Base-by-base conservation (phyloP, 2,329 filamentous ascomycete species). In the Zalaria obscura region DNA sequence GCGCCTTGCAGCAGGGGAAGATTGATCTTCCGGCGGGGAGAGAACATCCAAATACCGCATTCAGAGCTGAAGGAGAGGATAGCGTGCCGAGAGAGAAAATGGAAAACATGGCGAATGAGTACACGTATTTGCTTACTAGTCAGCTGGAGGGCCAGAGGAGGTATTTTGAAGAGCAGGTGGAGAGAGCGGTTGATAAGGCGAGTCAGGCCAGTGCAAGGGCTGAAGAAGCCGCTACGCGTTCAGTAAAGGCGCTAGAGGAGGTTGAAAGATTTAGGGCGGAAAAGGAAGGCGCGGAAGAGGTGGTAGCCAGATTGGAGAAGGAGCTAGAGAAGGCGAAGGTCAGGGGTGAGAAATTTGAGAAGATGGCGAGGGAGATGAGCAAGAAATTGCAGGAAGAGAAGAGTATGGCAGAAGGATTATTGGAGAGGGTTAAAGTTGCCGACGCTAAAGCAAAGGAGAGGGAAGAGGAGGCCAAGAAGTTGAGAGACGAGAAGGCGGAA, bases 101-200 rank as follows among this genome's bases (percentile, higher is more conserved):
- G 36, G 78, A 81, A 48, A 84, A 76, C 54, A 93, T 96, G 57
- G 85, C 85, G 27, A 73, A 91, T 50, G 91, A 98, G 63, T 98
- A 96, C 59, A 91, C 89, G 0, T 88, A 95, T 55, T 75, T 98
- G 2, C 75, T 98, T 7, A 93, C 85, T 3, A 88, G 80, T 45
- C 91, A 98, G 56, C 76, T 98, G 2, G 91, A 96, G 57, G 87
- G 81, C 35, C 91, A 98, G 59, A 76, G 91, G 6, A 72, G 83
- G 1, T 98, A 96, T 62, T 98, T 93, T 52, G 89, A 96, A 58
- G 89, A 93, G 51, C 78, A 93, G 58, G 74, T 98, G 40, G 81
- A 80, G 53, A 86, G 93, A 48, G 85, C 86, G 0, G 87, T 82
- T 0, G 85, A 93, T 60, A 96, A 96, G 64, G 88, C 88, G 0